Percentiles rank a stretch among this genome's conserved stretches.
phyloP scores from a whole-genome alignment of 768 basidiomycete genomes.

The Lactarius quietus region DNA sequence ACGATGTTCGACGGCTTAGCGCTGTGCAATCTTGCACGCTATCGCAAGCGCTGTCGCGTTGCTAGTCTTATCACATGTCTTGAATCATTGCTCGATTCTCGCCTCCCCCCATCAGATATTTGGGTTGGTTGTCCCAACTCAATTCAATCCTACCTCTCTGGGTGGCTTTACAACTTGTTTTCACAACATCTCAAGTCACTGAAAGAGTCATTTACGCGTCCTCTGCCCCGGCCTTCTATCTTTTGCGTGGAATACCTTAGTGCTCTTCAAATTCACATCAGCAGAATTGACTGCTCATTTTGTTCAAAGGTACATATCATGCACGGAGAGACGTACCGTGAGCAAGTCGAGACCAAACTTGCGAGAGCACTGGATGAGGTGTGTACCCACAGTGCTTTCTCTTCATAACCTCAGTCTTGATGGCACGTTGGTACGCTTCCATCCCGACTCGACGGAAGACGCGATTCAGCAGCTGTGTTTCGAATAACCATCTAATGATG shows the following conservation, averaged over 20 bases:
- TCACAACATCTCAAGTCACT: not conserved
- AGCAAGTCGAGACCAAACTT: not conserved
- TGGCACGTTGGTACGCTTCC: conserved; percentile 1
- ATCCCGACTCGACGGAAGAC: not conserved
- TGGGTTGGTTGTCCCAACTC: conserved; percentile 10
- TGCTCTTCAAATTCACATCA: conserved; percentile 4
- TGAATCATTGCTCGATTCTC: conserved; percentile 10
- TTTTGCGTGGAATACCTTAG: conserved; percentile 2
- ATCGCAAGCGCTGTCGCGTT: conserved; percentile 16
- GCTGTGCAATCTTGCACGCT: conserved; percentile 4
- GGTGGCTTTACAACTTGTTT: conserved; percentile 1
- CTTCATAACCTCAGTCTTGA: not conserved
- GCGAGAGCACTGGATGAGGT: conserved; percentile 3
- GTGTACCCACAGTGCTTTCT: not conserved
- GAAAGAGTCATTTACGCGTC: not conserved
- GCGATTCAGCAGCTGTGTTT: not conserved
- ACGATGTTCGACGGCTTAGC: conserved; percentile 3
- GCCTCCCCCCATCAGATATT: conserved; percentile 8
- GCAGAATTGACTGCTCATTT: not conserved
- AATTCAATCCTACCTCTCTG: not conserved
- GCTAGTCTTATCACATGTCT: conserved; percentile 1
- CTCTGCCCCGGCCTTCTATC: not conserved
- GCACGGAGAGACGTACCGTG: conserved; percentile 6
- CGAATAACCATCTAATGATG: not conserved
- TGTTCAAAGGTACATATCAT: conserved; percentile 13